A percentile compares a stretch with the other conserved stretches of the same genome.
Conservation (phyloP, 371 early-diverging fungal species). For the Lichtheimia hyalospora region DNA sequence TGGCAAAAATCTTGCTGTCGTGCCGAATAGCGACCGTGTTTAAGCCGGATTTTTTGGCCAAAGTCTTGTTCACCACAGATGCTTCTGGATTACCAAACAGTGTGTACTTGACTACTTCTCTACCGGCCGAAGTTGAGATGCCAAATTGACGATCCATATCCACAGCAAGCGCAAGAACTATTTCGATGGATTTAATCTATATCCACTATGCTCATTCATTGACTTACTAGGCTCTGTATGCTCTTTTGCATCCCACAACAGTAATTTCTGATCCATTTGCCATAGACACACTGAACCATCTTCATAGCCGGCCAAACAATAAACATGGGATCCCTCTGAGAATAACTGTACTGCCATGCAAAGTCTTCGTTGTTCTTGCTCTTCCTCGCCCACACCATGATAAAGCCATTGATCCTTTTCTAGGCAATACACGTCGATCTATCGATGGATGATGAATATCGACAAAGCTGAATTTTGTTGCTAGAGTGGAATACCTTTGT, state of each 20-base stretch:
- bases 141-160: slow-evolving; percentile 18
- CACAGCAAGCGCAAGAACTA: slow-evolving; percentile 32
- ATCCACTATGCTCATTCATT: neutral
- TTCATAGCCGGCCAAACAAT: slow-evolving; percentile 46
- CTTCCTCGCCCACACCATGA: slow-evolving; percentile 18
- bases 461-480: neutral
- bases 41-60: slow-evolving; percentile 40
- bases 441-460: neutral
- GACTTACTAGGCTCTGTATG: slow-evolving; percentile 44
- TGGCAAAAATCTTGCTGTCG: slow-evolving; percentile 53
- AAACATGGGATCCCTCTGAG: slow-evolving; percentile 16
- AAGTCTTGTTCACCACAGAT: slow-evolving; percentile 25
- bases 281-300: slow-evolving; percentile 40
- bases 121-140: slow-evolving; percentile 44
- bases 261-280: slow-evolving; percentile 21
- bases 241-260: slow-evolving; percentile 29
- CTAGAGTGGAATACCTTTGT: slow-evolving; percentile 17
- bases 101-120: slow-evolving; percentile 41
- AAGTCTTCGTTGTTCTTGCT: slow-evolving; percentile 23
- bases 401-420: slow-evolving; percentile 15
- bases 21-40: slow-evolving; percentile 38
- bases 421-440: slow-evolving; percentile 53
- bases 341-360: slow-evolving; percentile 43
- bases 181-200: slow-evolving; percentile 1
- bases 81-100: slow-evolving; percentile 16